Evolutionary conservation across 2,329 filamentous ascomycete species (phyloP).

Genomic region (Fulvia fulva): DNA sequence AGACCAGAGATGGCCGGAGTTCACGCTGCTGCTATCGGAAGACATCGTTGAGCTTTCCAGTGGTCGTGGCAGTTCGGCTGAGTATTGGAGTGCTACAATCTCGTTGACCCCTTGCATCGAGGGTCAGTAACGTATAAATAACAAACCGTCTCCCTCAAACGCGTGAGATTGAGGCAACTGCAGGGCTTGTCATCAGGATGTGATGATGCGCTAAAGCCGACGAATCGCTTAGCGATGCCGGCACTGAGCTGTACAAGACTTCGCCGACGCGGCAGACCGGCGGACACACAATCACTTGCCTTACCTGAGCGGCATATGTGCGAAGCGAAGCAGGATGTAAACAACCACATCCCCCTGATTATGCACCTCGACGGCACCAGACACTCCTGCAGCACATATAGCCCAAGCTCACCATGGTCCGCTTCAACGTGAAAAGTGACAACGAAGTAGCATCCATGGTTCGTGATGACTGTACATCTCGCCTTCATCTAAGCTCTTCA

Average conservation of each 20-base stretch:
- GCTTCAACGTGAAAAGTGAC: background rate
- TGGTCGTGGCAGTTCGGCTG: background rate
- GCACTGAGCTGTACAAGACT: background rate
- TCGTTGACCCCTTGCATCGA: background rate
- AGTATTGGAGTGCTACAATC: background rate
- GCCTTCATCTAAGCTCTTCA: background rate
- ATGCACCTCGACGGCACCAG: background rate
- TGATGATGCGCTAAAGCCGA: background rate
- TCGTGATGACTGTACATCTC: background rate
- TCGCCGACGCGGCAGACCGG: background rate
- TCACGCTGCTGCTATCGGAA: background rate
- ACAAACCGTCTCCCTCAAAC: background rate
- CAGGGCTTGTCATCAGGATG: background rate
- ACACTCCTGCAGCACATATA: background rate
- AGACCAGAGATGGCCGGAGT: background rate
- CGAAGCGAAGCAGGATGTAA: background rate
- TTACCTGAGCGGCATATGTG: background rate
- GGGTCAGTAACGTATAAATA: background rate
- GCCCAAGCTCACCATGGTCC: background rate
- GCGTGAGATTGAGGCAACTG: background rate
- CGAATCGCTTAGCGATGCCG: background rate
- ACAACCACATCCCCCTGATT: background rate
- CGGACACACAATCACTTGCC: background rate
- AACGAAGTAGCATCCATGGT: background rate
- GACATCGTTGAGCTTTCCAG: background rate